Conservation (phyloP, 106 monocot species). For the Cymbidium sinense region DNA sequence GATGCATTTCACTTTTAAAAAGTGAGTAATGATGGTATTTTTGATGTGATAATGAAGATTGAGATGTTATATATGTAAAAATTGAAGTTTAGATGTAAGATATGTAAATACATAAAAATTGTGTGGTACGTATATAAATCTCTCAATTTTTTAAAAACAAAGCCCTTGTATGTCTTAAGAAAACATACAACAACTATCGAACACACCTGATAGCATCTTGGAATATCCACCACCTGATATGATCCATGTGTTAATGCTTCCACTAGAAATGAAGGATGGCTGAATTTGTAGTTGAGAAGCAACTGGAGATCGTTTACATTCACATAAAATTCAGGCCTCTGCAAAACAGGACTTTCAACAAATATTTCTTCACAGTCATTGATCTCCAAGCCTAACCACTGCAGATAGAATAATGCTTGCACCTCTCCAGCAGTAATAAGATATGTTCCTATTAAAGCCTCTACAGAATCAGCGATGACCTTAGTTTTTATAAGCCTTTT, state of each 20-base stretch:
- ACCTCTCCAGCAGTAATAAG: conserved; percentile 42
- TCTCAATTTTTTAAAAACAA: background rate
- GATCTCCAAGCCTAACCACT: conserved; percentile 40
- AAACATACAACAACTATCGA: background rate
- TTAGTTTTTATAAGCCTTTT: conserved; percentile 42
- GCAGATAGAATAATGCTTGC: conserved; percentile 36
- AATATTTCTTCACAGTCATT: conserved; percentile 9
- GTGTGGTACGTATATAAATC: too few relatives aligned
- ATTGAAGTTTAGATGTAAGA: too few relatives aligned
- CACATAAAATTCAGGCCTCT: conserved; percentile 25
- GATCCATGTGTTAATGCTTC: conserved; percentile 81
- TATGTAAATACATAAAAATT: too few relatives aligned
- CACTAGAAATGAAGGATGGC: conserved; percentile 46
- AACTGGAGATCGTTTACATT: conserved; percentile 39
- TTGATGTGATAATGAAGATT: too few relatives aligned
- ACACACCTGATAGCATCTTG: conserved; percentile 62
- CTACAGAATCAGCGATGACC: conserved; percentile 46
- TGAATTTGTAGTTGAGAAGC: conserved; percentile 40
- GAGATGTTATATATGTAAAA: too few relatives aligned
- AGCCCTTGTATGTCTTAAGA: background rate
- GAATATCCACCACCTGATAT: conserved; percentile 33
- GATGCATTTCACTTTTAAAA: too few relatives aligned
- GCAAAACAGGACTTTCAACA: conserved; percentile 19
- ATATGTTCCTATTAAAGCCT: conserved; percentile 55
- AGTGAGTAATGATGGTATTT: too few relatives aligned